Percentiles rank a stretch among this genome's conserved stretches.
phyloP scores from a whole-genome alignment of 257 asterid species.

The Gynochthodes officinalis region DNA sequence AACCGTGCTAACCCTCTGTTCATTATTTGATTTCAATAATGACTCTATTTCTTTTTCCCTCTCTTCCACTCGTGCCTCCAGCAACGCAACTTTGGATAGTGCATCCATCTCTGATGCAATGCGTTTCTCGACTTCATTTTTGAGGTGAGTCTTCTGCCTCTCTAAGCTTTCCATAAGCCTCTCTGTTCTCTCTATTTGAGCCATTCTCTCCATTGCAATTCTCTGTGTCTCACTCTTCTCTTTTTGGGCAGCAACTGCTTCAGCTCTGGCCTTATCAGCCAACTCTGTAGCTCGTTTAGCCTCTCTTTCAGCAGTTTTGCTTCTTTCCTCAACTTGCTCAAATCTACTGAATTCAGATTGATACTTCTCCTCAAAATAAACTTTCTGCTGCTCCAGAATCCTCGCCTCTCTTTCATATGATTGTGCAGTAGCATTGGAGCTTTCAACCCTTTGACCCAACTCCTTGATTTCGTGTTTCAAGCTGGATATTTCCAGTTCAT shows the following conservation, averaged over 20 bases:
- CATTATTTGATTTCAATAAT: conserved; percentile 60
- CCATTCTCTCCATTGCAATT: conserved; percentile 74
- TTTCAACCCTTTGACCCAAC: conserved; percentile 58
- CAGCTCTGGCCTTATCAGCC: conserved; percentile 91
- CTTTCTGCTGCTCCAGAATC: conserved; percentile 77
- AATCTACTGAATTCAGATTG: conserved; percentile 59
- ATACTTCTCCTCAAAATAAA: conserved; percentile 78
- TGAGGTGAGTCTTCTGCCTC: conserved; percentile 61
- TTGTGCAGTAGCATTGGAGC: conserved; percentile 48
- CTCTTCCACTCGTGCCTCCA: conserved; percentile 71
- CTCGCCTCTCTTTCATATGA: conserved; percentile 75
- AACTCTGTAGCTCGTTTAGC: conserved; percentile 79
- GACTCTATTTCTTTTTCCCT: conserved; percentile 78
- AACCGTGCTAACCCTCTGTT: conserved; percentile 66
- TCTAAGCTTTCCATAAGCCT: conserved; percentile 65
- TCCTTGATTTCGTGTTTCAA: conserved; percentile 60
- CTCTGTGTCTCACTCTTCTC: conserved; percentile 71
- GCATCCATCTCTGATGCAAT: conserved; percentile 78
- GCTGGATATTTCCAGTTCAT: conserved; percentile 56
- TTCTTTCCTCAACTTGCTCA: conserved; percentile 78
- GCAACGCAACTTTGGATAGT: conserved; percentile 44
- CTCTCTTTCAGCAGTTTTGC: conserved; percentile 77
- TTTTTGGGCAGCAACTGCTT: conserved; percentile 81
- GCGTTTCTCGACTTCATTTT: conserved; percentile 47
- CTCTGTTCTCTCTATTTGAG: conserved; percentile 76